A percentile compares a stretch with the other conserved stretches of the same genome.
Evolutionary conservation across 331 rosid genomes (phyloP).

Genomic region (Malus hybrid): DNA sequence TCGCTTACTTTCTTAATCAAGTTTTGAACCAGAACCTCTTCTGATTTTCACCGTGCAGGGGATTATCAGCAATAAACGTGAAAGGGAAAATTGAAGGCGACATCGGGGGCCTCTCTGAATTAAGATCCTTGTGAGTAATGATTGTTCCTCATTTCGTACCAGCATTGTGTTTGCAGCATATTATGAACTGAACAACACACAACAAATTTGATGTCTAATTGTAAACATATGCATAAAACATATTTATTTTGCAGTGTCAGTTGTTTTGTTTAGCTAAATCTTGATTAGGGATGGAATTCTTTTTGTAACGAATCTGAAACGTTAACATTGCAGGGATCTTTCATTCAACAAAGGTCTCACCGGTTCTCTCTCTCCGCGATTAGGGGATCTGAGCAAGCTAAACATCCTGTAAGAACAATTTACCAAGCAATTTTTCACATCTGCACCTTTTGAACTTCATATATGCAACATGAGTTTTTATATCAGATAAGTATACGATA

Average conservation of each 20-base stretch:
- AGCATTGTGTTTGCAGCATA: neutral
- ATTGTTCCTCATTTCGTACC: neutral
- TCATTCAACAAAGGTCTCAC: constrained; percentile 57
- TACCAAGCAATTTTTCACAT: neutral
- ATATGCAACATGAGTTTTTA: neutral
- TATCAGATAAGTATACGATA: neutral
- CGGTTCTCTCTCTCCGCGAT: constrained; percentile 11
- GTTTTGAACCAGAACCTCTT: neutral
- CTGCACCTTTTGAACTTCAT: neutral
- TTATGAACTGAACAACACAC: neutral
- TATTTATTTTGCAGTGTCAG: neutral
- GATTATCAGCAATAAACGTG: constrained; percentile 74
- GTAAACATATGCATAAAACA: neutral
- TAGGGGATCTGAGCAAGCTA: constrained; percentile 56
- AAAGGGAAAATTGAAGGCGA: constrained; percentile 63
- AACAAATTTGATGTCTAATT: neutral
- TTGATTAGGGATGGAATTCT: constrained; percentile 9
- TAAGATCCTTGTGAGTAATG: constrained; percentile 71
- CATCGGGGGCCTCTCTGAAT: constrained; percentile 62
- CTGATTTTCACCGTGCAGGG: constrained; percentile 24
- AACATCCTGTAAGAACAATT: constrained; percentile 60
- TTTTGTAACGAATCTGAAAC: neutral
- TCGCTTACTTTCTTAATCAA: neutral
- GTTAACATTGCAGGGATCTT: constrained; percentile 59
- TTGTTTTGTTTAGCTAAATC: neutral